Conservation (phyloP, 164 flowering plant genomes). For the Vitis labrusca region DNA sequence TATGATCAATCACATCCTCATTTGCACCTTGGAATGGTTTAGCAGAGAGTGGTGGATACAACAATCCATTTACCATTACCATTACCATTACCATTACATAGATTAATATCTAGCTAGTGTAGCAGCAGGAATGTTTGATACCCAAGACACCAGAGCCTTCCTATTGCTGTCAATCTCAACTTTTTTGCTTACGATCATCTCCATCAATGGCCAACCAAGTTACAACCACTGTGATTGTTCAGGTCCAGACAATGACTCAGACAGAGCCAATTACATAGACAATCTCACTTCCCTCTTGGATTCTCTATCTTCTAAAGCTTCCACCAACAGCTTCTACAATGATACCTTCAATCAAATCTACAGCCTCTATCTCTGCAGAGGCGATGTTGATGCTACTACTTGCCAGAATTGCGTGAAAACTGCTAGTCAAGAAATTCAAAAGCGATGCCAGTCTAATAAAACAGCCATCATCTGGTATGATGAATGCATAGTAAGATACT, state of each 20-base stretch:
- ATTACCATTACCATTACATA: too few species aligned
- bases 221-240: constrained; percentile 8
- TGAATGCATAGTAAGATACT: constrained; percentile 26
- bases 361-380: constrained; percentile 25
- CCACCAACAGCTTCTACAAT: constrained; percentile 12
- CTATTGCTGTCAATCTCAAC: neutral
- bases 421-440: constrained; percentile 10
- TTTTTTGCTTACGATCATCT: neutral
- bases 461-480: constrained; percentile 28
- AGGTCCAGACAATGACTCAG: constrained; percentile 2
- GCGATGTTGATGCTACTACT: constrained; percentile 9
- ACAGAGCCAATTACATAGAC: neutral
- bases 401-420: constrained; percentile 18
- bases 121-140: neutral
- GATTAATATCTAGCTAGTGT: too few species aligned
- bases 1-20: too few species aligned
- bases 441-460: constrained; percentile 6
- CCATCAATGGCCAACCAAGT: constrained; percentile 6
- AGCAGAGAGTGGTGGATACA: too few species aligned
- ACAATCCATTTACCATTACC: too few species aligned
- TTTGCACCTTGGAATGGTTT: too few species aligned
- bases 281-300: constrained; percentile 7
- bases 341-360: constrained; percentile 7
- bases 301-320: constrained; percentile 17
- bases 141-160: neutral